Conservation (phyloP, 352 stramenopile genomes). For the Globisporangium perplexum region DNA sequence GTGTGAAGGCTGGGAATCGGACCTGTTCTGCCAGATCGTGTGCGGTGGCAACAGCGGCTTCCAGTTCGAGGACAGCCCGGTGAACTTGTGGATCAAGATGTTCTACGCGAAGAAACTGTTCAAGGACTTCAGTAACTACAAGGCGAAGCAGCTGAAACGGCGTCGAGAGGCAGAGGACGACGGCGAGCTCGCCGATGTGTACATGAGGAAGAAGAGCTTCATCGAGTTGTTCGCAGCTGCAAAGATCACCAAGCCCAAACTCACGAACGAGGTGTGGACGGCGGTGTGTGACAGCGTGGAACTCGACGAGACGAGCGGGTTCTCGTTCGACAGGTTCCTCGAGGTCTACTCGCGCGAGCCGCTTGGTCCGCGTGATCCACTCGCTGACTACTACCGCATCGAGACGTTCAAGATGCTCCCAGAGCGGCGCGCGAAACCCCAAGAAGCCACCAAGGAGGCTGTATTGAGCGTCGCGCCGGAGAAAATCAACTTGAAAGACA, state of each 20-base stretch:
- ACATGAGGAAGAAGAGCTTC: slow-evolving; percentile 38
- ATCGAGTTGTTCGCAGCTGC: slow-evolving; percentile 29
- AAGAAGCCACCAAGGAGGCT: slow-evolving; percentile 35
- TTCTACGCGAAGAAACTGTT: slow-evolving; percentile 52
- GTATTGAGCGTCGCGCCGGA: slow-evolving; percentile 37
- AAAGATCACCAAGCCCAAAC: slow-evolving; percentile 31
- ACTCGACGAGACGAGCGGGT: slow-evolving; percentile 24
- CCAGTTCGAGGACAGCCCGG: slow-evolving; percentile 31
- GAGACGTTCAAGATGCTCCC: slow-evolving; percentile 52
- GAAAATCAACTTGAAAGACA: slow-evolving; percentile 41
- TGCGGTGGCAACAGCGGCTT: slow-evolving; percentile 24
- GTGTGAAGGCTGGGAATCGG: slow-evolving; percentile 23
- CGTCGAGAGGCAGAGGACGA: neutral
- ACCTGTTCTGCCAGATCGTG: slow-evolving; percentile 34
- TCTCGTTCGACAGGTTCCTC: slow-evolving; percentile 31
- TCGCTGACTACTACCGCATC: slow-evolving; percentile 52
- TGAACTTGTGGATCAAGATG: slow-evolving; percentile 39
- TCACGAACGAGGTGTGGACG: slow-evolving; percentile 35
- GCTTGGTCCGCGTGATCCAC: slow-evolving; percentile 31
- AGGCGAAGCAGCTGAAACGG: slow-evolving; percentile 27
- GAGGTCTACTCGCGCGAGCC: slow-evolving; percentile 31
- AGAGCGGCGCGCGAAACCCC: slow-evolving; percentile 21
- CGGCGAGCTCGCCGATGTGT: neutral
- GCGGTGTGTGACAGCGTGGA: slow-evolving; percentile 33
- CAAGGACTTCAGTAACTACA: slow-evolving; percentile 26